Conservation (phyloP, 139 green algal genomes). For the Astrephomene gubernaculifera region DNA sequence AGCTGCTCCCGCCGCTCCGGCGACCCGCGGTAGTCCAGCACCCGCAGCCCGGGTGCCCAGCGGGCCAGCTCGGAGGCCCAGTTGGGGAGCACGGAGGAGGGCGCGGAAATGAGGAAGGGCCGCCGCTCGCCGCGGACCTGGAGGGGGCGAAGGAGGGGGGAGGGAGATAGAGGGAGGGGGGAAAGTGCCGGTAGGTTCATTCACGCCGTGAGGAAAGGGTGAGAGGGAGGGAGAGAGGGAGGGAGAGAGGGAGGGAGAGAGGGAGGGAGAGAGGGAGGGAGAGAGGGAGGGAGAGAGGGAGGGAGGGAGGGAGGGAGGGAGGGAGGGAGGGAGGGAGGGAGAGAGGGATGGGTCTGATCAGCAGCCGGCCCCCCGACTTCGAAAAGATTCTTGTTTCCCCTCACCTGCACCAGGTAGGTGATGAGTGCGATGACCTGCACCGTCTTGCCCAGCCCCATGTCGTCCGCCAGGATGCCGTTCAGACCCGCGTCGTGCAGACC, state of each 20-base stretch:
- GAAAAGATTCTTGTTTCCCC: too few species aligned
- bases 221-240: too few species aligned
- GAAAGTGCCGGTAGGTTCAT: not conserved
- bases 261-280: not conserved
- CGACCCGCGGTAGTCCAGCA: slow-evolving; percentile 64
- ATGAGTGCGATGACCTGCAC: slow-evolving; percentile 97
- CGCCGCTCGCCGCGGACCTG: slow-evolving; percentile 51
- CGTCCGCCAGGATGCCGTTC: slow-evolving; percentile 98
- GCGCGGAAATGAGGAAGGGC: slow-evolving; percentile 98
- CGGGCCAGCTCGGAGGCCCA: slow-evolving; percentile 93
- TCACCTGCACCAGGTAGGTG: slow-evolving; percentile 93
- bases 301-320: not conserved
- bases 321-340: too few species aligned
- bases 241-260: too few species aligned
- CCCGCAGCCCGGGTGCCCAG: slow-evolving; percentile 87
- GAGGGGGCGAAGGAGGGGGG: not conserved
- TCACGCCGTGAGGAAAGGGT: too few species aligned
- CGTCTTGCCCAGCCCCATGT: slow-evolving; percentile 94
- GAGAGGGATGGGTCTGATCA: too few species aligned
- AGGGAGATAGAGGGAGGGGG: not conserved
- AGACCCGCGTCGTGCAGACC: slow-evolving; percentile 96
- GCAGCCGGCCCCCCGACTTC: too few species aligned
- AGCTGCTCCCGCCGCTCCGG: slow-evolving; percentile 46
- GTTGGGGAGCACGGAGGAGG: slow-evolving; percentile 98
- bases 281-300: not conserved